These are phyloP conservation scores for Hypoxylon sp. DNA, from an alignment of 2,329 filamentous ascomycete species.

Conservation along the genomic window DNA sequence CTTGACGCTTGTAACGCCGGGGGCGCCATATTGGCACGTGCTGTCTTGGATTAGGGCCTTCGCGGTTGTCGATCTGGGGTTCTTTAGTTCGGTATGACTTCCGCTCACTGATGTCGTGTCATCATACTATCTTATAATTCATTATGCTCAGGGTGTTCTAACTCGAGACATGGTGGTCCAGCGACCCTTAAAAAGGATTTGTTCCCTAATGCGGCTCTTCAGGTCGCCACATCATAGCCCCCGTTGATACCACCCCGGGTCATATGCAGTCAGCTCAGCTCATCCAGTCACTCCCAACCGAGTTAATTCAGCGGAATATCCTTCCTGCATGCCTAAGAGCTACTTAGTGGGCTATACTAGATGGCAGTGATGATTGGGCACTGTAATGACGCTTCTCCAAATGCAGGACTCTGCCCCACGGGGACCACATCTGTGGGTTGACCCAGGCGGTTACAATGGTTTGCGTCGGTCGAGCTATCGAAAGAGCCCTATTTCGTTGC, in stretches of 20 bases:
- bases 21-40: conserved; percentile 45
- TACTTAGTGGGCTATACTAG: conserved; percentile 6
- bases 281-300: conserved; percentile 11
- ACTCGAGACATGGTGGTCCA: conserved; percentile 5
- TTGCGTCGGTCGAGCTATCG: not conserved
- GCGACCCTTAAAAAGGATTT: conserved; percentile 22
- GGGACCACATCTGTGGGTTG: conserved; percentile 33
- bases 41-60: conserved; percentile 1
- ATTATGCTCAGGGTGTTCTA: not conserved
- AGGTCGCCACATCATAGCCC: conserved; percentile 17
- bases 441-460: not conserved
- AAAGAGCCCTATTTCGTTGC: not conserved
- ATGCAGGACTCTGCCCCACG: conserved; percentile 33
- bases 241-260: not conserved
- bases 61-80: conserved; percentile 4
- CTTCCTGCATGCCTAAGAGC: not conserved
- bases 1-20: conserved; percentile 43
- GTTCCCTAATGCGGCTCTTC: conserved; percentile 27
- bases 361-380: conserved; percentile 34
- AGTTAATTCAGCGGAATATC: conserved; percentile 12
- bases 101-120: not conserved
- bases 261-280: conserved; percentile 21
- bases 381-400: conserved; percentile 11
- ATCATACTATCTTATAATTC: not conserved
- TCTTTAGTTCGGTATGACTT: conserved; percentile 3